phyloP scores from a whole-genome alignment of 1,284 basidiomycete species.

The Sanghuangporus weigelae region DNA sequence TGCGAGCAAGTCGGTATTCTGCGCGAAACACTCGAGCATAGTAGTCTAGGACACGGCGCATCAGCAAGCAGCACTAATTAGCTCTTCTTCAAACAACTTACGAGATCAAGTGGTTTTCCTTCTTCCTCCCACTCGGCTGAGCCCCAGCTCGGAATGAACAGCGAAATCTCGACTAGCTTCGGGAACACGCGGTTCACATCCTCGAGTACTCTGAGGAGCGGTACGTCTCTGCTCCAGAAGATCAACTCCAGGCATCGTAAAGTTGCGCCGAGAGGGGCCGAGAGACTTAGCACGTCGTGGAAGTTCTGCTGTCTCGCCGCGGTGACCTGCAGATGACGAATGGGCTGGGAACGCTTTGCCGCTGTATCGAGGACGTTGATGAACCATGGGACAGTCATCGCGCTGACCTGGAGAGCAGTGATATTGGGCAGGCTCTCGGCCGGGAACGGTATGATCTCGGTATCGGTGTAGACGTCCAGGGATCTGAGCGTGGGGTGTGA shows the following conservation, averaged over 20 bases:
- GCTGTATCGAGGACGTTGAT: neutral
- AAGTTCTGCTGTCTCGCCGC: conserved; percentile 6
- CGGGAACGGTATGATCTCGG: conserved; percentile 1
- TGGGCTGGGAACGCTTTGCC: neutral
- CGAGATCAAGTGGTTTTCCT: conserved; percentile 1
- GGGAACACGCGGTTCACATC: conserved; percentile 6
- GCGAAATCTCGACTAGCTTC: conserved; percentile 8
- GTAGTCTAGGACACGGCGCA: neutral
- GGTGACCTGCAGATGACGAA: conserved; percentile 11
- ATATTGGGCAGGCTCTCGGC: conserved; percentile 4
- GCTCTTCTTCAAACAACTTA: neutral
- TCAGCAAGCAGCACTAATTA: neutral
- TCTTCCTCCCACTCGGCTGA: neutral
- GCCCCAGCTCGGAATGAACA: conserved; percentile 9
- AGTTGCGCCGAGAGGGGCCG: neutral
- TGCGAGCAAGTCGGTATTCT: conserved; percentile 3
- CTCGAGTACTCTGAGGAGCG: neutral
- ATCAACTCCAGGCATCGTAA: conserved; percentile 13
- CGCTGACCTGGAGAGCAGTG: conserved; percentile 9
- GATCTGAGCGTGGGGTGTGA: neutral
- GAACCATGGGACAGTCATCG: conserved; percentile 11
- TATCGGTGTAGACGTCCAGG: conserved; percentile 9
- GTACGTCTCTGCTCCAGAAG: conserved; percentile 11
- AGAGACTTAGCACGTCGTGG: neutral
- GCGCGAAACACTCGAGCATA: conserved; percentile 7